Evolutionary conservation across 352 stramenopile species (phyloP).

Genomic region (Phytophthora sp.): DNA sequence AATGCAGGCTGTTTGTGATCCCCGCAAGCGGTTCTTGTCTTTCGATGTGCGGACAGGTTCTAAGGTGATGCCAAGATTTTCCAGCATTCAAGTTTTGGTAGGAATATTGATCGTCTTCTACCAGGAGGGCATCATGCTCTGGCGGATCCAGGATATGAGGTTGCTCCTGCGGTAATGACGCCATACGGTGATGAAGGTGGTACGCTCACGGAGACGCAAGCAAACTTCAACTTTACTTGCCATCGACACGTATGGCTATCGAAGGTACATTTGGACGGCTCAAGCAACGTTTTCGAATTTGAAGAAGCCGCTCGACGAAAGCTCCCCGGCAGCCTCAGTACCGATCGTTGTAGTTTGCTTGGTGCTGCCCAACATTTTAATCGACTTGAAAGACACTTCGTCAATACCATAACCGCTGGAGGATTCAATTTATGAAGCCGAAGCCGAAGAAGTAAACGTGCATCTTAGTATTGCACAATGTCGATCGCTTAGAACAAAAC

Average conservation of each 20-base stretch:
- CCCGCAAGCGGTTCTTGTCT: conserved; percentile 9
- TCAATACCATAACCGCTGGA: neutral
- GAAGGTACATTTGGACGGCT: conserved; percentile 14
- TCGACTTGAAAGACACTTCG: conserved; percentile 12
- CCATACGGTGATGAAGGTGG: conserved; percentile 1
- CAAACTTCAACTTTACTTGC: conserved; percentile 13
- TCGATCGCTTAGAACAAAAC: neutral
- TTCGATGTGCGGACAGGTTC: conserved; percentile 6
- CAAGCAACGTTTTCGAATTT: conserved; percentile 18
- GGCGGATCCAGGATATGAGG: conserved; percentile 8
- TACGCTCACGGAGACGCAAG: neutral
- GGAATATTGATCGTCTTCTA: conserved; percentile 9
- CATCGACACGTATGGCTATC: conserved; percentile 13
- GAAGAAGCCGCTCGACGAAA: conserved; percentile 17
- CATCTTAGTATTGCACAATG: neutral
- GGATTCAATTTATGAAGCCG: neutral
- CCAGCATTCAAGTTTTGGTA: conserved; percentile 11
- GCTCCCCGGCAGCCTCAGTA: neutral
- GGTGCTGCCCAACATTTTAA: conserved; percentile 11
- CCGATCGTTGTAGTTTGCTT: conserved; percentile 11
- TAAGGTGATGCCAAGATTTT: conserved; percentile 16
- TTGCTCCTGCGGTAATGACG: conserved; percentile 8
- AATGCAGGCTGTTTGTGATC: conserved; percentile 14
- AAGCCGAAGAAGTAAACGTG: neutral
- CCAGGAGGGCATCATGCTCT: conserved; percentile 8